These are phyloP conservation scores for Pythium scleroteichum DNA, from an alignment of 352 stramenopile genomes.

Conservation along the genomic window DNA sequence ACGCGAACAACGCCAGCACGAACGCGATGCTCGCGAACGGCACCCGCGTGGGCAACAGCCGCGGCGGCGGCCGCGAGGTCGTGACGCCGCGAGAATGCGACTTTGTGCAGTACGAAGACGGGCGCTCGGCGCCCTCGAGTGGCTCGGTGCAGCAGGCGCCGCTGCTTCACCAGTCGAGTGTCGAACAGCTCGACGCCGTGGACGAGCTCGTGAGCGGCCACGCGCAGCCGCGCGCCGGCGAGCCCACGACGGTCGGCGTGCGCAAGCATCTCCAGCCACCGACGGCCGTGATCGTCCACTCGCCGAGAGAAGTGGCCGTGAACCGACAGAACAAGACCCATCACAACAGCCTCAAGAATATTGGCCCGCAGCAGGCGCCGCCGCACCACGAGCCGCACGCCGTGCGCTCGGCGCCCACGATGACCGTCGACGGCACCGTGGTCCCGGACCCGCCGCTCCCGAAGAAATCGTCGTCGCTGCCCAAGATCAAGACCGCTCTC, in stretches of 20 bases:
- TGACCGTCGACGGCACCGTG: conserved; percentile 8
- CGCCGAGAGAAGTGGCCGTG: conserved; percentile 5
- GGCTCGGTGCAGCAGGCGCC: conserved; percentile 63
- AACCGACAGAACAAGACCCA: conserved; percentile 12
- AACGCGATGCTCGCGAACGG: too few relatives aligned
- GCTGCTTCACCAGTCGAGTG: conserved; percentile 37
- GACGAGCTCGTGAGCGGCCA: conserved; percentile 25
- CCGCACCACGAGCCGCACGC: conserved; percentile 13
- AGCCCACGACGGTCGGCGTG: background rate
- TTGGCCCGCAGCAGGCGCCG: conserved; percentile 14
- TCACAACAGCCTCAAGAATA: conserved; percentile 17
- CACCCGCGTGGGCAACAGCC: background rate
- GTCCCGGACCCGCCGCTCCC: conserved; percentile 22
- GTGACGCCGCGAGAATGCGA: conserved; percentile 44
- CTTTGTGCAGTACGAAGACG: conserved; percentile 49
- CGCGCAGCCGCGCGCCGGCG: too few relatives aligned
- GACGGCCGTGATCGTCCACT: conserved; percentile 12
- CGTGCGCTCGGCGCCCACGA: conserved; percentile 18
- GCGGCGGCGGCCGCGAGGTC: background rate
- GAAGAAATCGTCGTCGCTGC: conserved; percentile 51
- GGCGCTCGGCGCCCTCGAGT: conserved; percentile 58
- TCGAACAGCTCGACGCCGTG: conserved; percentile 25
- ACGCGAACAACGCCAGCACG: background rate
- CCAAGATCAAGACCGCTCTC: conserved; percentile 83
- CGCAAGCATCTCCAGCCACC: conserved; percentile 18